phyloP scores from a whole-genome alignment of 352 stramenopile genomes.

The Phytophthora kernoviae region DNA sequence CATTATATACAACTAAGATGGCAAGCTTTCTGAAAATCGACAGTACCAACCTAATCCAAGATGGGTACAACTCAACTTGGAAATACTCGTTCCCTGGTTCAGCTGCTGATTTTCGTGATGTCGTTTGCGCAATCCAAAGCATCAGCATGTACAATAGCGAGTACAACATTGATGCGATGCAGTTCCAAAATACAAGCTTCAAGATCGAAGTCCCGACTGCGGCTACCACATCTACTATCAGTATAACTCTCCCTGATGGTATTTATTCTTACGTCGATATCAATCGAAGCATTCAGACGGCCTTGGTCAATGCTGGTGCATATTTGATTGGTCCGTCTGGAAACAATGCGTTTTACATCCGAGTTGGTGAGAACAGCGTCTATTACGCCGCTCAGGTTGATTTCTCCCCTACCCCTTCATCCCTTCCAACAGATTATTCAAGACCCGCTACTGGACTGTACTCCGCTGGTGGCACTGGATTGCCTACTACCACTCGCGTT shows the following conservation, averaged over 20 bases:
- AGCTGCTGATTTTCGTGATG: background rate
- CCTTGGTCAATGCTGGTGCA: background rate
- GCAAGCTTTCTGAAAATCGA: background rate
- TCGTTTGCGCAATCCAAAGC: background rate
- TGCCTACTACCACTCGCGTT: conserved; percentile 3
- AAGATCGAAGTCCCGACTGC: conserved; percentile 1
- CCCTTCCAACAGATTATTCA: background rate
- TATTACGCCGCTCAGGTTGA: conserved; percentile 3
- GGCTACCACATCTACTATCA: background rate
- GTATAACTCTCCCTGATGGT: background rate
- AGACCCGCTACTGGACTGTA: conserved; percentile 5
- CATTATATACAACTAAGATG: conserved; percentile 1
- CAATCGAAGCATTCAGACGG: background rate
- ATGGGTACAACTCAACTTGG: background rate
- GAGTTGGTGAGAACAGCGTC: background rate
- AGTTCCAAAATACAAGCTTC: background rate
- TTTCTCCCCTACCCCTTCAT: background rate
- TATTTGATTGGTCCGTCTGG: background rate
- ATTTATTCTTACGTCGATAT: conserved; percentile 1
- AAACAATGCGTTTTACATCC: conserved; percentile 1
- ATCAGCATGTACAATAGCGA: background rate
- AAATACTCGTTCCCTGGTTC: background rate
- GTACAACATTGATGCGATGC: background rate
- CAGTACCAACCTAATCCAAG: background rate
- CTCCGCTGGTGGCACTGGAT: conserved; percentile 1